These are phyloP conservation scores for Paramecium octaurelia DNA, from an alignment of 73 alveolate genomes.

Conservation along the genomic window DNA sequence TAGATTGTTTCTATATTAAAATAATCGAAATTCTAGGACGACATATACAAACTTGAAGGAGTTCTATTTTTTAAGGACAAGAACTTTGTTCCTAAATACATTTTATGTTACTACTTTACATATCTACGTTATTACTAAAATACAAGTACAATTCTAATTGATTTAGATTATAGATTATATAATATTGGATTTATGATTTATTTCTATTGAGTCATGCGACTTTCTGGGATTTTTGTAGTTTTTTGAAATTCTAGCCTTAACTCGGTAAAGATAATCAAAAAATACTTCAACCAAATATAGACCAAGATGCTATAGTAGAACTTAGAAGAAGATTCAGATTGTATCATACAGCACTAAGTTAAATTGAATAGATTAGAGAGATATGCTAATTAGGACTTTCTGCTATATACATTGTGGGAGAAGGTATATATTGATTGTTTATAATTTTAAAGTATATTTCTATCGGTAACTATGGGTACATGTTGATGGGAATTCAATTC, in stretches of 20 bases:
- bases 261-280: neutral
- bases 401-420: conserved; percentile 44
- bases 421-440: neutral
- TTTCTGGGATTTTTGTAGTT: neutral
- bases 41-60: neutral
- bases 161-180: conserved; percentile 34
- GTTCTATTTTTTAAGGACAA: conserved; percentile 53
- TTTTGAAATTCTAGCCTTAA: conserved; percentile 43
- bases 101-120: neutral
- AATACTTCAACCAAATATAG: conserved; percentile 28
- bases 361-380: conserved; percentile 16
- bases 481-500: neutral
- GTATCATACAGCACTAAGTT: neutral
- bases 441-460: neutral
- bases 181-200: neutral
- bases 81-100: conserved; percentile 33
- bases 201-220: neutral
- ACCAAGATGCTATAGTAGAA: neutral
- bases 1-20: neutral
- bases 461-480: neutral
- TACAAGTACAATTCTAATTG: neutral
- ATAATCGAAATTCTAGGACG: neutral
- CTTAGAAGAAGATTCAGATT: too few relatives aligned
- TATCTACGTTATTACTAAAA: conserved; percentile 1
- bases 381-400: conserved; percentile 34